phyloP scores from a whole-genome alignment of 2,329 filamentous ascomycete species.

The Alternaria gaisen region DNA sequence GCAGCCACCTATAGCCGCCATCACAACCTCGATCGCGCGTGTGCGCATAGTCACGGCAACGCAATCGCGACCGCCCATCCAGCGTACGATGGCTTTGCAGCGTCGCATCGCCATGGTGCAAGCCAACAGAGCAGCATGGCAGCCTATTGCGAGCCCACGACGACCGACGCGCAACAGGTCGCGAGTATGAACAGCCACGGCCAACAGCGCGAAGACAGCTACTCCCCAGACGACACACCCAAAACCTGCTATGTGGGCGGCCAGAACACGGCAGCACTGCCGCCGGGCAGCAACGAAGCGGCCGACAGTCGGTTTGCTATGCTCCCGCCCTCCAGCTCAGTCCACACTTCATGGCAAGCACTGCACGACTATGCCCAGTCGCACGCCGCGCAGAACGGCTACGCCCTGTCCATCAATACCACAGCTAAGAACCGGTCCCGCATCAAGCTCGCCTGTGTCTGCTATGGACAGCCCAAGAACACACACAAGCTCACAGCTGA shows the following conservation, averaged over 20 bases:
- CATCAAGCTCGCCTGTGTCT: constrained; percentile 49
- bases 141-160: constrained; percentile 21
- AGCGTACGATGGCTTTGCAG: constrained; percentile 27
- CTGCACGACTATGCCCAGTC: constrained; percentile 45
- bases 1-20: constrained; percentile 13
- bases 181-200: constrained; percentile 18
- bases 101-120: constrained; percentile 31
- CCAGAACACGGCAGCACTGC: constrained; percentile 14
- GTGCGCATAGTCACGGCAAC: constrained; percentile 13
- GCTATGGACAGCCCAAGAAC: constrained; percentile 48
- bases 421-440: constrained; percentile 48
- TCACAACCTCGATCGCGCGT: constrained; percentile 9
- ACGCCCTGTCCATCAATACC: constrained; percentile 48
- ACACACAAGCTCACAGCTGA: constrained; percentile 49
- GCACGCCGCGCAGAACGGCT: constrained; percentile 46
- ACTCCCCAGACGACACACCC: constrained; percentile 12
- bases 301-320: constrained; percentile 38
- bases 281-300: constrained; percentile 22
- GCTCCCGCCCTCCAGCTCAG: constrained; percentile 38
- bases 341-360: constrained; percentile 40
- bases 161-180: constrained; percentile 11
- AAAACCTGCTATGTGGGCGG: constrained; percentile 1
- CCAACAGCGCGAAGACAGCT: constrained; percentile 12
- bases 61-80: constrained; percentile 18
- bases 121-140: constrained; percentile 22